Base-by-base conservation (phyloP, 371 early-diverging fungal species). In the Neoconidiobolus thromboides region DNA sequence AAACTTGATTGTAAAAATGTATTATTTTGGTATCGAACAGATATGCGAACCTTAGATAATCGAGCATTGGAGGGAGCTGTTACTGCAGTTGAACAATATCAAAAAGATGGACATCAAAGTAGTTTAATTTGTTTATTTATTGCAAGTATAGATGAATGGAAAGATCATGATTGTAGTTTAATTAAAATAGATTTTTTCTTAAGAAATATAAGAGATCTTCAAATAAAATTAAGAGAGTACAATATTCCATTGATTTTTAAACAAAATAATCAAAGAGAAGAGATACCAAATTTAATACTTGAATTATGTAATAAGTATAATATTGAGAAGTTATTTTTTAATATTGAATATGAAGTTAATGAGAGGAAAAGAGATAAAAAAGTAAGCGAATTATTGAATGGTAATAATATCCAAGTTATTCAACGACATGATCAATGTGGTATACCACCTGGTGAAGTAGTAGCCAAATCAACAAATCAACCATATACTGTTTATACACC, bases 161-260 rank as follows among this genome's bases (percentile, higher is more conserved):
- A 39, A 43, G 50, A 58, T 7, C 85, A 85, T 52, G 75, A 77
- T 59, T 65, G 69, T 36, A 73, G 77, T 0, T 68, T 78, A 0
- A 62, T 73, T 49, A 69, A 72, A 56, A 71, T 78, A n/a, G 76
- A 79, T 61, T 79, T 80, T 63, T 61, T 69, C 60, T 64, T 82
- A 59, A 64, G 76, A 2, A 75, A 68, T 49, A 56, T 81, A 2
- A 56, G 51, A 3, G 36, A 15, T 0, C 64, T 85, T 47, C 60
- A 64, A n/a, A 26, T 55, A 12, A 39, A 37, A 1, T 64, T 85
- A 0, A 65, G 60, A 4, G 43, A 62, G 39, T 60, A 74, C 5
- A 63, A 65, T 2, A 77, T 85, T 15, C 80, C 81, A 5, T 64
- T 82, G 3, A 51, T 76, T 1, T 67, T 79, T 43, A 52, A 61